phyloP scores from a whole-genome alignment of 345 rosid genomes.

The Brassica incana region DNA sequence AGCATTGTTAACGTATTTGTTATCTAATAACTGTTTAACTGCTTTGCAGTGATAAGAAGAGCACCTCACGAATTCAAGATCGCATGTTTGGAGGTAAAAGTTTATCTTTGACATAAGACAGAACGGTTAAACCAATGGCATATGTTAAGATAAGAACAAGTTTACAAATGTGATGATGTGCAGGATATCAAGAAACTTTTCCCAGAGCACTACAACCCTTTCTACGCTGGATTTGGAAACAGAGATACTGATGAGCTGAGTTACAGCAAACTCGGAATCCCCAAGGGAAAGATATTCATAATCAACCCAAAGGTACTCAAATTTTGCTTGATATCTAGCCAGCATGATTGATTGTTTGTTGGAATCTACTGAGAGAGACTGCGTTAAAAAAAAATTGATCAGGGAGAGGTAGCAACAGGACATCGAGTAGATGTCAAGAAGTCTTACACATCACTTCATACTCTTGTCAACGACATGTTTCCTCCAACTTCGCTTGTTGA shows the following conservation, averaged over 20 bases:
- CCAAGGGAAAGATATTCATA: constrained; percentile 85
- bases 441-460: constrained; percentile 86
- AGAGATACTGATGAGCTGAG: constrained; percentile 94
- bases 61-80: constrained; percentile 97
- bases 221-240: constrained; percentile 92
- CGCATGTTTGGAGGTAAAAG: constrained; percentile 81
- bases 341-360: constrained; percentile 11
- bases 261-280: constrained; percentile 87
- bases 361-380: not conserved
- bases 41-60: constrained; percentile 75
- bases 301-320: constrained; percentile 80
- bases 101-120: not conserved
- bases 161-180: constrained; percentile 11
- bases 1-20: too few relatives aligned
- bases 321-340: not conserved
- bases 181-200: constrained; percentile 88
- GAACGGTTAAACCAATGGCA: not conserved
- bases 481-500: constrained; percentile 78
- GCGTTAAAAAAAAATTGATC: not conserved
- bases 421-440: constrained; percentile 66
- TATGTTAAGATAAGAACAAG: not conserved
- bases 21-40: not conserved
- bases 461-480: constrained; percentile 88
- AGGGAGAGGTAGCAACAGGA: constrained; percentile 95
- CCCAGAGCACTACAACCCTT: constrained; percentile 82